Base-by-base conservation (phyloP, 345 rosid genomes). In the Microcos paniculata region DNA sequence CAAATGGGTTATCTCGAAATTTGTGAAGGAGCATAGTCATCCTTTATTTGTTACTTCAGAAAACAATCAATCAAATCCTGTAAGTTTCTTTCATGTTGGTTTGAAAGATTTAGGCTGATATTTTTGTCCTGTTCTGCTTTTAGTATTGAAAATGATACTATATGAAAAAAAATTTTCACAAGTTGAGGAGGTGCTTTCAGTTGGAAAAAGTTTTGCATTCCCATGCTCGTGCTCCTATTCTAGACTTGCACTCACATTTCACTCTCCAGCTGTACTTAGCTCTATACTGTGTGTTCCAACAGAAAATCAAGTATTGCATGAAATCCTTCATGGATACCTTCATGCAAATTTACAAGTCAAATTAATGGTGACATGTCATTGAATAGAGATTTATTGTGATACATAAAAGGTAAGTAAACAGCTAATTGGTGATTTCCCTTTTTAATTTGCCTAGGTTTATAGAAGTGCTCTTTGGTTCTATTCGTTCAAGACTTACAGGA, bases 1-100 rank as follows among this genome's bases (percentile, higher is more conserved):
- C 51, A 76, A 78, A 64, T 85, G 87, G 84, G 62, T 79, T 28
- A 83, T 85, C 23, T 79, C 82, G 0, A 84, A 81, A 62, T 84
- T 88, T 74, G 79, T 79, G 62, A 82, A 75, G 82, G 91, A 85
- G 73, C 91, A 87, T 80, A 88, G 79, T 77, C 91, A 88, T 76
- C 79, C 82, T 1, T 77, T 85, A 66, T 77, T 84, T 33, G 58
- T 75, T 68, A 76, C 80, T n/a, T 57, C 84, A 0, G 51, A 30
- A 63, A 75, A 79, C 11, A 61, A n/a, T 75, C 61, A 71, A 51
- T 55, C 70, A 3, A 9, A 62, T 68, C 42, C 63, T 8, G 79
- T 79, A 79, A 70, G 82, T 70, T 42, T 48, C 64, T 14, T 64
- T 63, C 67, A 23, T 12, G 3, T 63, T 75, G 67, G 38, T 70